Evolutionary conservation across 2,329 filamentous ascomycete species (phyloP), one percentile per base, ranked within the genome.

Genomic region (Penicillium sclerotiorum): DNA sequence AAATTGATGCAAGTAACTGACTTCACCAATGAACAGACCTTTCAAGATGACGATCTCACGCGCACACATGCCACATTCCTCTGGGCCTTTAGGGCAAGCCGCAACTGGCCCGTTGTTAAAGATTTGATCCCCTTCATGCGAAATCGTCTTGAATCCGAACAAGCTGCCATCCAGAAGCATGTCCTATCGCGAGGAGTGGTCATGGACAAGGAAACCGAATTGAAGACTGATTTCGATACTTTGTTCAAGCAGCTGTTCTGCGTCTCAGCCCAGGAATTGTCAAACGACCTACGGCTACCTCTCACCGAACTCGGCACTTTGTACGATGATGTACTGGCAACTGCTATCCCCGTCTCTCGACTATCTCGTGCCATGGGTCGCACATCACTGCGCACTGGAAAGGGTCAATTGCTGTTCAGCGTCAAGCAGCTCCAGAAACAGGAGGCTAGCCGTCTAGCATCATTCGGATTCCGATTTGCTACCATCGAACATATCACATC

Each of bases 171-270:
- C 49, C 54, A 73, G 77, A 56, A 76, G 74, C 57, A 77, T 81
- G 39, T 74, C 77, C 27, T 77, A 71, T 61, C 81, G 79, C 46
- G 63, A 23, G 66, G 64, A 28, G 57, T 59, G 0, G 52, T 60
- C 1, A 60, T 59, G 23, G 62, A 71, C 25, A 61, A 63, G 30
- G 66, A 69, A 72, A 85, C 55, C 76, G 79, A 83, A 18, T 74
- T 83, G 11, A 81, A 87, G 45, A 77, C 83, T 9, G 81, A 89
- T 52, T 93, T 93, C 66, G 86, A 89, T 27, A 75, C 86, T 13
- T 78, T 92, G 1, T 91, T 95, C 66, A 85, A 89, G 20, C 89
- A 95, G 64, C 78, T 92, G 8, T 95, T 95, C 68, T 95, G 89
- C 63, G 78, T 90, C 8, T 87, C 90, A 2, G 90, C 90, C 1